Conservation (phyloP, 2,329 filamentous ascomycete genomes). For the Fusarium sublunatum region DNA sequence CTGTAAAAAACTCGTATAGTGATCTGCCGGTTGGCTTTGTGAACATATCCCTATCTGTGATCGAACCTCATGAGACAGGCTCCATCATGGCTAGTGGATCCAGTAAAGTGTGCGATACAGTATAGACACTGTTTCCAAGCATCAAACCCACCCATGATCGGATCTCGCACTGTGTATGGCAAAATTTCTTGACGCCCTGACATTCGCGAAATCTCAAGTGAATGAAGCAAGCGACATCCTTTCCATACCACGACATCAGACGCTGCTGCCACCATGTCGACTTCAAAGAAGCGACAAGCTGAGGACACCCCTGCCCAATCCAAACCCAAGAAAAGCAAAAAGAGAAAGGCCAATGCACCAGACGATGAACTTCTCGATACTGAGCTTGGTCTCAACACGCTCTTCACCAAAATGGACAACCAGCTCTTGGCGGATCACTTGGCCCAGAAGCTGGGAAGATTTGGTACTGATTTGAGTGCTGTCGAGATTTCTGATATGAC, state of each 20-base stretch:
- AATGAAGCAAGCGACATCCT: slow-evolving; percentile 8
- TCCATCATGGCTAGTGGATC: slow-evolving; percentile 31
- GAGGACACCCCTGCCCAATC: slow-evolving; percentile 57
- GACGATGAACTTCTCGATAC: slow-evolving; percentile 71
- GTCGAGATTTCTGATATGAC: slow-evolving; percentile 87
- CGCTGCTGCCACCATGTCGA: slow-evolving; percentile 51
- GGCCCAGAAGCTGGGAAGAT: slow-evolving; percentile 80
- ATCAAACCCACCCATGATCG: slow-evolving; percentile 3
- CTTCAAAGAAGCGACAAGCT: slow-evolving; percentile 66
- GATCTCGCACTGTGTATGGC: slow-evolving; percentile 36
- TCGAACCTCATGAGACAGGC: slow-evolving; percentile 25
- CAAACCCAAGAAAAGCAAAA: slow-evolving; percentile 61
- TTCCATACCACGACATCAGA: slow-evolving; percentile 2
- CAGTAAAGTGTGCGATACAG: not conserved
- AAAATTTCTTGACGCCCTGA: slow-evolving; percentile 42
- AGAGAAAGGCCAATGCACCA: slow-evolving; percentile 66
- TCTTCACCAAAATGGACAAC: slow-evolving; percentile 85
- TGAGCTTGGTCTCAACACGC: slow-evolving; percentile 80
- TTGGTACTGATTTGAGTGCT: slow-evolving; percentile 81
- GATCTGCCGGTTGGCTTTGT: not conserved
- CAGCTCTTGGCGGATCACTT: slow-evolving; percentile 87
- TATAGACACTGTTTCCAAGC: slow-evolving; percentile 25
- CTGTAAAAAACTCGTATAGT: too few relatives aligned
- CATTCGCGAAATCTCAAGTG: slow-evolving; percentile 22
- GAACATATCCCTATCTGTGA: not conserved